phyloP scores from a whole-genome alignment of 768 basidiomycete genomes.

The Psilocybe tampanensis region DNA sequence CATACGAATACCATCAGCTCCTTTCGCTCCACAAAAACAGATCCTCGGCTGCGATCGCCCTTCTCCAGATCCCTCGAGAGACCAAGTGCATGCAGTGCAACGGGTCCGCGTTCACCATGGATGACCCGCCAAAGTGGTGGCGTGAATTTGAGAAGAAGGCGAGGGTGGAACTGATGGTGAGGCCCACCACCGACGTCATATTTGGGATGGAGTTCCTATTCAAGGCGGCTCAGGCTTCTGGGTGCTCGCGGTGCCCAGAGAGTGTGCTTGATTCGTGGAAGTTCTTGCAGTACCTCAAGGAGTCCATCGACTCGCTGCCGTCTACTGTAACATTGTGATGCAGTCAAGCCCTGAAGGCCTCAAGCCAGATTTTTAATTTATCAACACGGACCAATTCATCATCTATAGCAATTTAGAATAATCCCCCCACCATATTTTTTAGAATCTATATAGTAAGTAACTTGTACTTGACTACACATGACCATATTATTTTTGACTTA shows the following conservation, averaged over 20 bases:
- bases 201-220: slow-evolving; percentile 65
- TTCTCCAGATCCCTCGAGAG: slow-evolving; percentile 48
- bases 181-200: slow-evolving; percentile 61
- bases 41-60: slow-evolving; percentile 45
- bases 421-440: too few relatives aligned
- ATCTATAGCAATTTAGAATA: too few relatives aligned
- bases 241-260: slow-evolving; percentile 65
- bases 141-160: slow-evolving; percentile 57
- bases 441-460: too few relatives aligned
- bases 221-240: slow-evolving; percentile 47
- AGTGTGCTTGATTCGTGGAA: slow-evolving; percentile 66
- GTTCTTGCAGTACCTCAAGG: slow-evolving; percentile 57
- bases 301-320: slow-evolving; percentile 53
- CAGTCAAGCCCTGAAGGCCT: background rate
- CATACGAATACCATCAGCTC: slow-evolving; percentile 68
- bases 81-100: slow-evolving; percentile 74
- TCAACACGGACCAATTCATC: too few relatives aligned
- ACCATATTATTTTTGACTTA: too few relatives aligned
- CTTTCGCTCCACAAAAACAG: slow-evolving; percentile 62
- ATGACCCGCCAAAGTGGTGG: slow-evolving; percentile 72
- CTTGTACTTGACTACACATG: too few relatives aligned
- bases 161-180: slow-evolving; percentile 53
- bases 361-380: background rate
- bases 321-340: slow-evolving; percentile 2
- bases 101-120: slow-evolving; percentile 42